Base-by-base conservation (phyloP, 768 basidiomycete genomes). In the Pleurotus giganteus region DNA sequence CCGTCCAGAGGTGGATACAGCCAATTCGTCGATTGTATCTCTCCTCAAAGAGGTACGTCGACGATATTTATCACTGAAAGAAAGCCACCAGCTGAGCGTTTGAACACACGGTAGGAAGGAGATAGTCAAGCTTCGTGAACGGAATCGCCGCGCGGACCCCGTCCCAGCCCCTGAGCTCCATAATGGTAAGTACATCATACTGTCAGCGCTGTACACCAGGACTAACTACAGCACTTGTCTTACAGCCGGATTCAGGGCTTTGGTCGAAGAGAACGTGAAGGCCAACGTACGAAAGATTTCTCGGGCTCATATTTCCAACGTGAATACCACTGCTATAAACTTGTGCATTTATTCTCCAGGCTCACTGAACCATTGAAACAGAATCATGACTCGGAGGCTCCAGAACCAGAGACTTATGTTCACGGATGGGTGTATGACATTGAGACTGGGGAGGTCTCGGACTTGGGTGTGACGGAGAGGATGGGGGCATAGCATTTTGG, bases 261-360 rank as follows among this genome's bases (percentile, higher is more conserved):
- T 84, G 57, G 71, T 80, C 8, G 76, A 77, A 61, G 80, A 78
- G 64, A 84, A 82, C 63, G 80, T 78, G 32, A 74, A 69, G 63
- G 47, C 70, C 31, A 72, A 72, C 51, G 76, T 79, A 13, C 66
- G 67, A 41, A 71, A 69, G 34, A 37, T 51, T 9, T 12, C 31
- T 19, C 15, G 37, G 26, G 17, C 49, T 8, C 21, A 37, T 9
- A 19, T 23, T 2, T 29, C 34, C n/a, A 12, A 15, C 2, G 34
- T 13, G n/a, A 32, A 17, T 12, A 8, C 19, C 26, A 23, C 43
- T 24, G 5, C 19, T 21, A 12, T 24, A 2, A 15, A 6, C 43
- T 51, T 32, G n/a, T 21, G 7, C 3, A 21, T 19, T 36, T 23
- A 19, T 50, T n/a, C 4, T 50, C 21, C 9, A 3, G 31, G 26